phyloP scores from a whole-genome alignment of 345 rosid species.

The Arabidopsis arenosa region DNA sequence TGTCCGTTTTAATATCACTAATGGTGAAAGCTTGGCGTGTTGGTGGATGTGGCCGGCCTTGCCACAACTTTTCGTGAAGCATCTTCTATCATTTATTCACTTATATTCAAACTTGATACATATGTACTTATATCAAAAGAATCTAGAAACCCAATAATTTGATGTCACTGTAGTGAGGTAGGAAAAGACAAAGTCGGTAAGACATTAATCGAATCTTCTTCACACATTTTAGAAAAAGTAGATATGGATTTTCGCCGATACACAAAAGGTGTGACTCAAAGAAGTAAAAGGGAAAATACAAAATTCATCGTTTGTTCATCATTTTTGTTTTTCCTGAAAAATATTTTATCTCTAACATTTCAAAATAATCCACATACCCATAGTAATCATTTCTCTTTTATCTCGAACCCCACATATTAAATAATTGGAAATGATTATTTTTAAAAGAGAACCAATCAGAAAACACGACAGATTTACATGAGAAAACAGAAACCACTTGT shows the following conservation, averaged over 20 bases:
- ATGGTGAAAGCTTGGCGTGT: slow-evolving; percentile 36
- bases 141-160: slow-evolving; percentile 20
- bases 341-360: neutral
- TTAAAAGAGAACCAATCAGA: no score
- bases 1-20: slow-evolving; percentile 16
- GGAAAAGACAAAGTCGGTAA: slow-evolving; percentile 35
- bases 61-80: slow-evolving; percentile 28
- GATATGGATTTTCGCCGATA: slow-evolving; percentile 3
- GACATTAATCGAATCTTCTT: slow-evolving; percentile 30
- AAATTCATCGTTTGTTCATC: neutral
- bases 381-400: no score
- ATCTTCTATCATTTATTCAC: slow-evolving; percentile 30
- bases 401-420: no score
- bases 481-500: no score
- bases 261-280: slow-evolving; percentile 17
- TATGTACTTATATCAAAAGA: neutral
- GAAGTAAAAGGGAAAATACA: neutral
- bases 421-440: no score
- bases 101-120: slow-evolving; percentile 1
- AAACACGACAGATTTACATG: no score
- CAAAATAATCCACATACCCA: neutral
- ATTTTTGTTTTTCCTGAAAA: neutral
- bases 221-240: slow-evolving; percentile 30
- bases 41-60: slow-evolving; percentile 33
- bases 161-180: slow-evolving; percentile 29